Percentiles rank a stretch among this genome's conserved stretches.
Conservation (phyloP, 1,284 basidiomycete genomes). For the Ceraceosorus bombacis region DNA sequence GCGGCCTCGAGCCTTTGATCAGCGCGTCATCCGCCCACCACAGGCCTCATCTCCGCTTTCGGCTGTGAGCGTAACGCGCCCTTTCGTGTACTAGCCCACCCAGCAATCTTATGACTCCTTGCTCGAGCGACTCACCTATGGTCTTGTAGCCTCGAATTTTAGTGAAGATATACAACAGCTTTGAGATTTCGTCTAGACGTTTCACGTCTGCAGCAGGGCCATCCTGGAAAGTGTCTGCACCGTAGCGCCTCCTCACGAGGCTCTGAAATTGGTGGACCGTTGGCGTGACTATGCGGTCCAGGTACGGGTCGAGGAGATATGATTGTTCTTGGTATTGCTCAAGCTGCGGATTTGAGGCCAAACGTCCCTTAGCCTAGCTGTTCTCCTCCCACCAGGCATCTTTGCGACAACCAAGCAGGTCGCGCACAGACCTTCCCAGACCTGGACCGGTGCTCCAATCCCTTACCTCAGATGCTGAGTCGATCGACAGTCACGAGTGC, state of each 20-base stretch:
- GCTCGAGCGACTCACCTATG: conserved; percentile 61
- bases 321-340: conserved; percentile 78
- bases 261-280: conserved; percentile 54
- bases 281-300: conserved; percentile 74
- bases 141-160: conserved; percentile 88
- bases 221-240: neutral
- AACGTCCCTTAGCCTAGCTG: neutral
- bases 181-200: conserved; percentile 56
- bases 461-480: neutral
- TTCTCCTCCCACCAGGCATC: neutral
- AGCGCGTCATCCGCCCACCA: too few species aligned
- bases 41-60: too few species aligned
- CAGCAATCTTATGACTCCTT: neutral
- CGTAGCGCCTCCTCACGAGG: conserved; percentile 13
- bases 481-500: too few species aligned
- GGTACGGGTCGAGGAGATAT: conserved; percentile 86
- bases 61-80: too few species aligned
- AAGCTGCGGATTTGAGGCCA: conserved; percentile 52
- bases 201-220: neutral
- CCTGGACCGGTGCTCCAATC: neutral
- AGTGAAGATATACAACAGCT: conserved; percentile 71
- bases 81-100: too few species aligned
- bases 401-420: neutral
- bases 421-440: neutral
- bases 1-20: too few species aligned